Evolutionary conservation across 2,329 filamentous ascomycete species (phyloP), one percentile per base, ranked within the genome.

Genomic region (Zymoseptoria tritici): DNA sequence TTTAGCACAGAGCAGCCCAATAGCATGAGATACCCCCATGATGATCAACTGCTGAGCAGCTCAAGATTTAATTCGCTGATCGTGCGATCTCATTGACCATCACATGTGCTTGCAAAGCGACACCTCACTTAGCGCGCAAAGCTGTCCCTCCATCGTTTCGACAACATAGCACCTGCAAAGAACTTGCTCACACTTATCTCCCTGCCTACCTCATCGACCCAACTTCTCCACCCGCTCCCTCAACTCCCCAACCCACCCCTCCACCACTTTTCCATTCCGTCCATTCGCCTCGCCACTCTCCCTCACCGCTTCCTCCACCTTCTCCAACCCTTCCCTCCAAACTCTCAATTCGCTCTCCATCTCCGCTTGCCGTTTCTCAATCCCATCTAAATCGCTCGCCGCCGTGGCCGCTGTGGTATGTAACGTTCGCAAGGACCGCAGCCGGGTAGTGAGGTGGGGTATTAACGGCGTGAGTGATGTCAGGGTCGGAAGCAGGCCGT

Each of bases 371-470:
- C 86, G 82, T 70, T 81, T 84, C 75, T 96, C 92, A 49, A 97
- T 80, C 55, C 84, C 84, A 57, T 88, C 85, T 56, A 99, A 78
- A 7, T 87, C 89, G 68, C 90, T 86, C 61, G 86, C 86, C 1
- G 93, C 93, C 31, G 85, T 85, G 24, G 90, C 92, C 0, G 94
- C 94, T 68, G 92, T 90, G 0, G 90, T 86, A 71, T 99, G 94
- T 55, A 97, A 87, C 13, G 87, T 85, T 60, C 90, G 83, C 58
- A 99, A 79, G 8, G 91, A 95, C 60, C 92, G 83, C 55, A 99
- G 78, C 24, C 94, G 84, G 69, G 97, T 91, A 9, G 99, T 80
- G 9, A 97, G 80, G 4, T 90, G 84, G 1, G 94, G 93, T 3
- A 99, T 81, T 19, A 96, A 81, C 0, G 94, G 94, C 5, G 90